Evolutionary conservation across 768 basidiomycete genomes (phyloP).

Genomic region (Rhizopogon roseolus): DNA sequence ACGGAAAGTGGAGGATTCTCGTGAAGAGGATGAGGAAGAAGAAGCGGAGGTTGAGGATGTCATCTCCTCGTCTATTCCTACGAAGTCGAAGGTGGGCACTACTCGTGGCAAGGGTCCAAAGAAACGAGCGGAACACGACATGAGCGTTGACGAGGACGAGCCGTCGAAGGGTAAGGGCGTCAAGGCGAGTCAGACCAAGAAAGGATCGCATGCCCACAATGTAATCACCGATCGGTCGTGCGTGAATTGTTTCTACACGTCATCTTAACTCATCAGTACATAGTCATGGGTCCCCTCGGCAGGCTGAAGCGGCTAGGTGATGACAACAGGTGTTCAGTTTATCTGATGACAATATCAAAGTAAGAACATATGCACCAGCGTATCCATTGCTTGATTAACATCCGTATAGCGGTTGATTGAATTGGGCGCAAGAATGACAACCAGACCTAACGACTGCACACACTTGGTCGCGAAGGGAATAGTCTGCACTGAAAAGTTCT

Average conservation of each 20-base stretch:
- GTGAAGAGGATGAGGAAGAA: constrained; percentile 19
- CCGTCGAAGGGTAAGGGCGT: constrained; percentile 4
- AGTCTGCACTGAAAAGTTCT: constrained; percentile 84
- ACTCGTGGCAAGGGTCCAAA: constrained; percentile 6
- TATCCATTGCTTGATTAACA: background rate
- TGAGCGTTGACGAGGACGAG: constrained; percentile 5
- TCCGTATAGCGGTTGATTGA: constrained; percentile 48
- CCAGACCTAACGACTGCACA: constrained; percentile 64
- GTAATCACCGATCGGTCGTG: background rate
- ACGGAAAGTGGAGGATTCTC: constrained; percentile 14
- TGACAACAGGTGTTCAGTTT: constrained; percentile 67
- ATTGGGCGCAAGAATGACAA: constrained; percentile 63
- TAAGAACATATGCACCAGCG: constrained; percentile 21
- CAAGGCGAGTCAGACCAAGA: constrained; percentile 7
- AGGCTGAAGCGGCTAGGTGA: constrained; percentile 38
- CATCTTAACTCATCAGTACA: background rate
- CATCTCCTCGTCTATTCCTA: constrained; percentile 5
- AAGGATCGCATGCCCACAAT: background rate
- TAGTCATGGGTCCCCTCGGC: background rate
- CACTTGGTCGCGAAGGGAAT: constrained; percentile 70
- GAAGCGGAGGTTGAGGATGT: constrained; percentile 17
- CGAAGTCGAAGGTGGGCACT: constrained; percentile 5
- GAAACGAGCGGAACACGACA: background rate
- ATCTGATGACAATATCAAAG: constrained; percentile 54
- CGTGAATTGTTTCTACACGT: background rate